These are phyloP conservation scores for Plasmodium adleri DNA, from an alignment of 169 alveolate genomes.

Conservation along the genomic window DNA sequence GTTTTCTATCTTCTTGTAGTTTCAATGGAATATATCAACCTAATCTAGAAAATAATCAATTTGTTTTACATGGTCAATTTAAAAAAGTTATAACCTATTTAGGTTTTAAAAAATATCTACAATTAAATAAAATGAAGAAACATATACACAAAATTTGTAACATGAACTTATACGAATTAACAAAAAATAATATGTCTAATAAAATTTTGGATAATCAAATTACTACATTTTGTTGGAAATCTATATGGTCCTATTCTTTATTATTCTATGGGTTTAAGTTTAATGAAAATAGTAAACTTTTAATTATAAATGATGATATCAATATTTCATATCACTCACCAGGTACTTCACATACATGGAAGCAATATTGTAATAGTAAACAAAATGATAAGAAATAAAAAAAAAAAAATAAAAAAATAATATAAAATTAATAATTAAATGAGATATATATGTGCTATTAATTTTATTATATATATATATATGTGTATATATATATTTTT, in stretches of 20 bases:
- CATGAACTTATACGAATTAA: background rate
- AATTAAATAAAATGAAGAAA: background rate
- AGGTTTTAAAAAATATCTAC: constrained; percentile 1
- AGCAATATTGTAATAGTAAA: too few species aligned
- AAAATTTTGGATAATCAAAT: background rate
- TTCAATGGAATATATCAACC: constrained; percentile 5
- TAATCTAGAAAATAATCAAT: background rate
- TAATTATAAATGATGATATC: background rate
- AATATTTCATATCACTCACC: background rate
- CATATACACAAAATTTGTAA: background rate
- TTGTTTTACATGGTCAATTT: background rate
- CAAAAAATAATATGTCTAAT: background rate
- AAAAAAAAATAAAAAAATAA: too few species aligned
- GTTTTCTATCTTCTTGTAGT: background rate
- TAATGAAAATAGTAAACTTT: background rate
- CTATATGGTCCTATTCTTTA: background rate
- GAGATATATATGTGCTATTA: too few species aligned
- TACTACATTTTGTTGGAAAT: constrained; percentile 3
- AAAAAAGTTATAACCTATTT: background rate
- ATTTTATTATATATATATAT: too few species aligned
- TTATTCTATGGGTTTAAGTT: background rate
- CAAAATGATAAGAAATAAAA: too few species aligned
- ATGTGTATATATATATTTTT: too few species aligned
- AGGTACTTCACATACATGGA: too few species aligned
- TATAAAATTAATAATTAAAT: too few species aligned